These are phyloP conservation scores for Begonia masoniana DNA, from an alignment of 306 rosid genomes.

Conservation along the genomic window DNA sequence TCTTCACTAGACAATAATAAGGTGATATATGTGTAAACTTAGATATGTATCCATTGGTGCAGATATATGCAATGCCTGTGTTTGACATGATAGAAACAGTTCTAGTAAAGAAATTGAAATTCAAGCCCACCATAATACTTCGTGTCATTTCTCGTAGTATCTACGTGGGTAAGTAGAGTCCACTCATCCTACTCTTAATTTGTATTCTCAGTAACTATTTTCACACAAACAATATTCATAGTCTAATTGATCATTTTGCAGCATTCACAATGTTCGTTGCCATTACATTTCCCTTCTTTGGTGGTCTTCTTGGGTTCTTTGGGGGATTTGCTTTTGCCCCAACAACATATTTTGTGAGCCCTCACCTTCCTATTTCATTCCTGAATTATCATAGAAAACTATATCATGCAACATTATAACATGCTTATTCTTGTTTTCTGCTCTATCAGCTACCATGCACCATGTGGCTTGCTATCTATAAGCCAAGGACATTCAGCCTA, in stretches of 20 bases:
- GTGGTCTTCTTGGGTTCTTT: conserved; percentile 47
- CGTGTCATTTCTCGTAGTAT: conserved; percentile 32
- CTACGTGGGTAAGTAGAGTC: conserved; percentile 47
- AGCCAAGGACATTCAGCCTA: conserved; percentile 41
- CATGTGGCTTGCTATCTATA: conserved; percentile 55
- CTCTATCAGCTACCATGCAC: conserved; percentile 50
- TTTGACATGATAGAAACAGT: conserved; percentile 74
- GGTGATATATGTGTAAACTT: not conserved
- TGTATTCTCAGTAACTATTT: not conserved
- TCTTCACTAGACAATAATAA: not conserved
- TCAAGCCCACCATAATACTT: conserved; percentile 30
- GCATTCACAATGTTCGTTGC: conserved; percentile 60
- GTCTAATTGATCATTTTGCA: conserved; percentile 10
- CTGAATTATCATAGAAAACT: not conserved
- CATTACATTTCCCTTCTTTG: conserved; percentile 63
- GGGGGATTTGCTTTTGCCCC: conserved; percentile 84
- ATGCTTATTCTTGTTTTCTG: not conserved
- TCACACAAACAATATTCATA: too few species aligned
- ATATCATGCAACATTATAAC: not conserved
- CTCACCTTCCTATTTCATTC: not conserved
- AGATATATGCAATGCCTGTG: conserved; percentile 82
- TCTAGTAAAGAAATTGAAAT: conserved; percentile 35
- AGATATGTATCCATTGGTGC: not conserved
- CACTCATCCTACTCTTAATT: not conserved
- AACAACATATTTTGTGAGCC: conserved; percentile 54